phyloP scores from a whole-genome alignment of 306 rosid genomes.

The Trifolium subterraneum region DNA sequence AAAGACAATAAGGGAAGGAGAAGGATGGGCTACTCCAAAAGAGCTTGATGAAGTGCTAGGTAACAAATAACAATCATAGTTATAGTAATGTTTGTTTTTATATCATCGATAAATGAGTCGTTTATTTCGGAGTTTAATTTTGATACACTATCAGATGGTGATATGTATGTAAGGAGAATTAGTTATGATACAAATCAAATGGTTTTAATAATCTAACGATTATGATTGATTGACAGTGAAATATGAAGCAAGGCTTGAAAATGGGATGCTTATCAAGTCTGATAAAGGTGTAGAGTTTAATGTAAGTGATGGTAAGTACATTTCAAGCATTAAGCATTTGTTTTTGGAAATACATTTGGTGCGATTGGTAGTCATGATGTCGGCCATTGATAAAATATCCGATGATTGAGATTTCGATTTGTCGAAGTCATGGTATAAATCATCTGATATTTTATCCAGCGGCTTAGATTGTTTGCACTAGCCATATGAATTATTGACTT shows the following conservation, averaged over 20 bases:
- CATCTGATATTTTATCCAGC: not conserved
- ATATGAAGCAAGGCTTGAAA: constrained; percentile 58
- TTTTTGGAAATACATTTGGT: not conserved
- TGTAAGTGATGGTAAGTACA: constrained; percentile 56
- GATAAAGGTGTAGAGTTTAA: constrained; percentile 56
- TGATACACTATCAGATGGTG: too few species aligned
- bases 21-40: constrained; percentile 70
- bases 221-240: constrained; percentile 48
- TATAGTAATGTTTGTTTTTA: not conserved
- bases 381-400: not conserved
- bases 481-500: not conserved
- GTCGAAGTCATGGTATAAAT: not conserved
- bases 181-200: not conserved
- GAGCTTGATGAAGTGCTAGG: constrained; percentile 66
- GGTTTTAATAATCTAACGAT: not conserved
- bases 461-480: not conserved
- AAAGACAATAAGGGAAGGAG: constrained; percentile 58
- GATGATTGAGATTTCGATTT: not conserved
- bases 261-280: constrained; percentile 49
- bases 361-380: not conserved
- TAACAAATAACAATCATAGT: constrained; percentile 24
- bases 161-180: not conserved
- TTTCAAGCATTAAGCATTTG: constrained; percentile 1
- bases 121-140: not conserved
- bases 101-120: not conserved